phyloP scores from a whole-genome alignment of 2,329 filamentous ascomycete species.

The Elsinoe ampelina region DNA sequence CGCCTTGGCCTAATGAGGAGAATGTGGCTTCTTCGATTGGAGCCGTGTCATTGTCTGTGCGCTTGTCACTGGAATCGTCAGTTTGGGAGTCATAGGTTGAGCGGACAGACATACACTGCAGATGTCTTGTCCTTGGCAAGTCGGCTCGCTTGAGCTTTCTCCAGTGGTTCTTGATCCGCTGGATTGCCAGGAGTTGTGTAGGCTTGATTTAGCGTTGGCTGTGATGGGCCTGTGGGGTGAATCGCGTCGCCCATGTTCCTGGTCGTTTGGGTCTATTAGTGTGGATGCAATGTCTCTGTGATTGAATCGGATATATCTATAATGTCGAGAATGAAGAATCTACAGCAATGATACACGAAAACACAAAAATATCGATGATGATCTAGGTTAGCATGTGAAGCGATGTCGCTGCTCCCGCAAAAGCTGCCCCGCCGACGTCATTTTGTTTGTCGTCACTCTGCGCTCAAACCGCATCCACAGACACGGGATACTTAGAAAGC shows the following conservation, averaged over 20 bases:
- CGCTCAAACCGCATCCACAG: neutral
- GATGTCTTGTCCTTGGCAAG: constrained; percentile 28
- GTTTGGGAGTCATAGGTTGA: neutral
- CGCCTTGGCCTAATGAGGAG: constrained; percentile 32
- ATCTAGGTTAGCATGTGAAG: constrained; percentile 11
- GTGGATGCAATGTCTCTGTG: neutral
- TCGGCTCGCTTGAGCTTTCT: constrained; percentile 26
- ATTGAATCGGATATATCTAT: no score
- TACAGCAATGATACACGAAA: no score
- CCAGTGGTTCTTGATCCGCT: constrained; percentile 33
- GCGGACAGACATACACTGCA: constrained; percentile 12
- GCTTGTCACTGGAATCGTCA: constrained; percentile 24
- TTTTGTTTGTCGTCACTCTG: constrained; percentile 12
- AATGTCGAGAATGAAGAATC: no score
- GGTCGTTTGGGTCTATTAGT: neutral
- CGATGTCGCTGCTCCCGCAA: neutral
- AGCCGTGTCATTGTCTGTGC: constrained; percentile 31
- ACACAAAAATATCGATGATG: constrained; percentile 8
- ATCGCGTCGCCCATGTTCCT: constrained; percentile 31
- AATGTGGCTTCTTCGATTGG: constrained; percentile 29
- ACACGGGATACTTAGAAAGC: neutral
- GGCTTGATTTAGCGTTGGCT: constrained; percentile 36
- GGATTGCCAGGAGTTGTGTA: constrained; percentile 41
- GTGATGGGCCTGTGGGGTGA: constrained; percentile 33
- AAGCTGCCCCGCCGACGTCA: constrained; percentile 12